Base-by-base conservation (phyloP, 179 eudicot genomes). In the Sideroxylon spinosum region DNA sequence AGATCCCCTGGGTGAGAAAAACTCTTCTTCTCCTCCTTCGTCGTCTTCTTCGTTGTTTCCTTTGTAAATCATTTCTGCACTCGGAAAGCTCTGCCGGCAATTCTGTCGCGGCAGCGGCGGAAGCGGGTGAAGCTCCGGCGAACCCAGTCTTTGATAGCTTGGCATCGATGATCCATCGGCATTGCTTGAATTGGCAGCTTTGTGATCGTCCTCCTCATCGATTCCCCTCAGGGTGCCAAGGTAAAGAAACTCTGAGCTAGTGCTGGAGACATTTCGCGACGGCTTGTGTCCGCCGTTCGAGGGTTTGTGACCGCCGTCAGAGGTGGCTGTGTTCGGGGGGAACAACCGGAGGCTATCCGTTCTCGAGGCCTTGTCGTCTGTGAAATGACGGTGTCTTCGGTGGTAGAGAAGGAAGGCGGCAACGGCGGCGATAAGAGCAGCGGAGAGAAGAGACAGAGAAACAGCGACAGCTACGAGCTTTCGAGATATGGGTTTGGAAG, bases 101-200 rank as follows among this genome's bases (percentile, higher is more conserved):
- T 81, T 86, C n/a, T 76, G 87, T 1, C 86, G 82, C 4, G 86
- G 87, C n/a, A 95, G 83, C 4, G 98, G 99, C 6, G 99, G 97
- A 4, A 95, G 85, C 0, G 99, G 98, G 20, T 85, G 99, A 73
- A 95, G 97, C 87, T 95, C 99, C 62, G 99, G 99, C 50, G 98
- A 95, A 70, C 88, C 92, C 7, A 90, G 74, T 56, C 83, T 87
- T 19, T 87, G 79, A 75, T 88, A 91, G 9, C 75, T 75, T 0
- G 25, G 26, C 13, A 12, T 37, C 6, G 84, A 81, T 0, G 79
- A n/a, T 13, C 62, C 81, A 1, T 56, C 29, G 3, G 68, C 71
- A 69, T 72, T 52, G 53, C 80, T 68, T 52, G 80, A 67, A 23
- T 77, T 63, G 16, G 37, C 57, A 2, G 50, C 76, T 3, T 48